A percentile compares a stretch with the other conserved stretches of the same genome.
Conservation (phyloP, 140 eudicot genomes). For the Stevia rebaudiana region DNA sequence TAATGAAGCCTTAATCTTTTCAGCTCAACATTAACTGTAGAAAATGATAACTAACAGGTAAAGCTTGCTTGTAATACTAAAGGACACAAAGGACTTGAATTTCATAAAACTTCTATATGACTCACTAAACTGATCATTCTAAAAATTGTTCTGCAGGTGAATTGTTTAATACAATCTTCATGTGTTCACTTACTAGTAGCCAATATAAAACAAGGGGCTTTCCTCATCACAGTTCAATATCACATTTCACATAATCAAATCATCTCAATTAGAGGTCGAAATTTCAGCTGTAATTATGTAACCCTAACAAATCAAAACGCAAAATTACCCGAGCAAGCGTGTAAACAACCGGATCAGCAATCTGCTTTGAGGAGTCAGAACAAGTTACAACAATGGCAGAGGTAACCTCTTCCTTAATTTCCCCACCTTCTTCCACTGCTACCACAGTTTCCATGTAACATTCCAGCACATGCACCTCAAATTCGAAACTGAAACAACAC, state of each 20-base stretch:
- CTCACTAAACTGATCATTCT: conserved; percentile 6
- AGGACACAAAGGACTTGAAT: not conserved
- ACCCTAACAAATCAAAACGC: conserved; percentile 8
- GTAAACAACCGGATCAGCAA: conserved; percentile 83
- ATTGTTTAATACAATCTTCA: not conserved
- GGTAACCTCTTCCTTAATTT: conserved; percentile 27
- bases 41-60: not conserved
- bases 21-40: conserved; percentile 5
- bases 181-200: not conserved
- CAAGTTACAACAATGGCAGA: conserved; percentile 9
- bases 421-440: conserved; percentile 41
- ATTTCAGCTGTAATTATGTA: not conserved
- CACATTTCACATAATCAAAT: conserved; percentile 12
- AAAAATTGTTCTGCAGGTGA: not conserved
- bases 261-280: not conserved
- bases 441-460: conserved; percentile 65
- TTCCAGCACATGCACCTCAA: conserved; percentile 55
- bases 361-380: conserved; percentile 30
- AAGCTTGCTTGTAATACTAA: conserved; percentile 8
- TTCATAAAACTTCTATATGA: not conserved
- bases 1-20: conserved; percentile 4
- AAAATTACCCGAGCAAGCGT: conserved; percentile 89
- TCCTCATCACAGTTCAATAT: conserved; percentile 10
- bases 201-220: conserved; percentile 5
- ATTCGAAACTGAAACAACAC: conserved; percentile 24